Base-by-base conservation (phyloP, 2,329 filamentous ascomycete genomes). In the Diaporthe ilicicola region DNA sequence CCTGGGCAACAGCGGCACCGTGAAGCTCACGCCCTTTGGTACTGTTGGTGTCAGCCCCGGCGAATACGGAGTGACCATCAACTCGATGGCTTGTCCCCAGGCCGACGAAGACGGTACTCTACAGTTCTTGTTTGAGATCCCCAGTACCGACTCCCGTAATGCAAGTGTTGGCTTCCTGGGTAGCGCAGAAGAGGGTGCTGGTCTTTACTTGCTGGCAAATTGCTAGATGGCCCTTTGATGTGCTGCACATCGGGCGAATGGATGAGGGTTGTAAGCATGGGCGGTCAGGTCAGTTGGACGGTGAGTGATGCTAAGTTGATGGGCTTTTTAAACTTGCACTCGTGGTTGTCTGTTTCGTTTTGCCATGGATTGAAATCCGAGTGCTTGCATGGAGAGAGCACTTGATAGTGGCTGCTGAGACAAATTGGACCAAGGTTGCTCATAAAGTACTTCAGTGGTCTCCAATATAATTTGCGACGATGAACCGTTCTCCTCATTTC, bases 31-130 rank as follows among this genome's bases (percentile, higher is more conserved):
- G 7, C 70, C 67, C 10, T 73, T 73, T 67, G 50, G 71, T 32
- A 73, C 71, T 22, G 64, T 69, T 27, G 50, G 51, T 44, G 71
- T 73, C 56, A 59, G 61, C 42, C 71, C 71, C 2, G 71, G 71
- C 29, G 71, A 73, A 27, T 73, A 71, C 22, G 71, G 71, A 15
- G 34, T 71, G 22, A 73, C 71, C 19, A 44, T 73, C 64, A 73
- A 73, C 69, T 73, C 71, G 12, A 37, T 48, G 37, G 71, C 69
- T 13, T 73, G 71, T 29, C 71, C 71, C 2, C 37, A 54, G 44
- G 48, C 66, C 6, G n/a, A 22, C 3, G 44, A 9, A 51, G 54
- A 65, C 8, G 65, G 65, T 1, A 65, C 62, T 15, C 64, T 73
- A 27, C 62, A 65, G 9, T 73, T 71, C 24, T 32, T 73, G 13